Conservation (phyloP, 2,329 filamentous ascomycete genomes). For the Pyricularia pennisetigena region DNA sequence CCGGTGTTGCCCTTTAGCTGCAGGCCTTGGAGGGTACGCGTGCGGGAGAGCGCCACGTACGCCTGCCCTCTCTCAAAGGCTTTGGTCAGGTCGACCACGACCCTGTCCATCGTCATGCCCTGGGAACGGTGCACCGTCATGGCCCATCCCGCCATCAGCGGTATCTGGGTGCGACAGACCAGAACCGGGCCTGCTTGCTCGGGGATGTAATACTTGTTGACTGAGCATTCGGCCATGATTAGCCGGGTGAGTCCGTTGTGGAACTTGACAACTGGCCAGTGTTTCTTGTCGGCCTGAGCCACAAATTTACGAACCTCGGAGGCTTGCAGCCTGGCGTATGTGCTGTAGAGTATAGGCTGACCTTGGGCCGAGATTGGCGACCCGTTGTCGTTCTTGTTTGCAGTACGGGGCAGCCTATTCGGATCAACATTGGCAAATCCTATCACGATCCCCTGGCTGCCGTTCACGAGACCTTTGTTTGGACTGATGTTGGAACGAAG, state of each 20-base stretch:
- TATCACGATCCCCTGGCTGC: conserved; percentile 18
- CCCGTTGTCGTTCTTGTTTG: conserved; percentile 32
- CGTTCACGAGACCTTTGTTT: conserved; percentile 38
- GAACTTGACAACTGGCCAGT: conserved; percentile 44
- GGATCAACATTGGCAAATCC: not conserved
- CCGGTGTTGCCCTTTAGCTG: conserved; percentile 22
- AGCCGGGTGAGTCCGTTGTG: conserved; percentile 31
- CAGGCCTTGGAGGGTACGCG: conserved; percentile 39
- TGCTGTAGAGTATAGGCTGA: conserved; percentile 19
- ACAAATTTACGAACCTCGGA: conserved; percentile 27
- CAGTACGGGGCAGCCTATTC: conserved; percentile 12
- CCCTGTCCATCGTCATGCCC: conserved; percentile 51
- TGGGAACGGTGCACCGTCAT: conserved; percentile 55
- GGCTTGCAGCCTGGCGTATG: conserved; percentile 25
- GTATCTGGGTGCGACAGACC: conserved; percentile 49
- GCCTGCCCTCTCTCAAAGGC: conserved; percentile 49
- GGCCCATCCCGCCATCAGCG: conserved; percentile 50
- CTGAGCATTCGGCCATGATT: conserved; percentile 40
- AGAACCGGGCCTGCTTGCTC: conserved; percentile 31
- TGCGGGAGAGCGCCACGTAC: conserved; percentile 53
- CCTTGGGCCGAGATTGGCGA: conserved; percentile 19
- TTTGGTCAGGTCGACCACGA: conserved; percentile 40
- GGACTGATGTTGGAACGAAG: conserved; percentile 15
- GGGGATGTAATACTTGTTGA: conserved; percentile 23
- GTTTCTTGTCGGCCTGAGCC: conserved; percentile 17